Evolutionary conservation across 140 eudicot genomes (phyloP), one percentile per base, ranked within the genome.

Genomic region (Stevia rebaudiana): DNA sequence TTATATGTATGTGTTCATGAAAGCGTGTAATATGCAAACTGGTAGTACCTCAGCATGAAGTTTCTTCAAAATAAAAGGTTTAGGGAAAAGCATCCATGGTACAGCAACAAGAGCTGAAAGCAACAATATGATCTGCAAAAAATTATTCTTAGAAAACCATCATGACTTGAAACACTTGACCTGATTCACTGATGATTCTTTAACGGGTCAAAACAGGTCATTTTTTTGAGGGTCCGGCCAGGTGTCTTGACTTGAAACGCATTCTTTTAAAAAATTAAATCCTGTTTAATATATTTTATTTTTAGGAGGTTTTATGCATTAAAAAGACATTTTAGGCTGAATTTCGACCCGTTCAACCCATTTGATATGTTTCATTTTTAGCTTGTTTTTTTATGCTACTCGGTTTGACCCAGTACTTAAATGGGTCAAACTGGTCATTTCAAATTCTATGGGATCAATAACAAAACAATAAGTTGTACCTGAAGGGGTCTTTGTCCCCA

Each of bases 41-140:
- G 39, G 61, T 18, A 24, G 61, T 80, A 88, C 98, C 98, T 88
- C 98, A 3, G 90, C 69, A 61, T 92, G 87, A 69, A 75, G 94
- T 76, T 73, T 92, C 76, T 75, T 92, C 74, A 92, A 63, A 76
- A 92, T 88, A 57, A 92, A 88, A 64, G 98, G 98, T 84, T 92
- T 92, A 46, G 98, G 98, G 56, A 92, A 88, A 67, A 92, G 98
- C 98, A 92, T 92, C 98, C 98, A 92, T 28, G 98, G 98, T 74
- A 92, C 98, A 56, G 98, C 98, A 81, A 92, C 77, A 74, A 92
- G 70, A 67, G 97, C 97, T 37, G 81, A 63, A 61, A 92, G 67
- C 86, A 92, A 76, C 82, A 92, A 79, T 44, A 88, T 42, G 73
- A 92, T 83, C 98, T 92, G 96, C 83, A 78, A 76, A 69, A 63